Conservation (phyloP, 2,329 filamentous ascomycete species). For the Penicillium sp. region DNA sequence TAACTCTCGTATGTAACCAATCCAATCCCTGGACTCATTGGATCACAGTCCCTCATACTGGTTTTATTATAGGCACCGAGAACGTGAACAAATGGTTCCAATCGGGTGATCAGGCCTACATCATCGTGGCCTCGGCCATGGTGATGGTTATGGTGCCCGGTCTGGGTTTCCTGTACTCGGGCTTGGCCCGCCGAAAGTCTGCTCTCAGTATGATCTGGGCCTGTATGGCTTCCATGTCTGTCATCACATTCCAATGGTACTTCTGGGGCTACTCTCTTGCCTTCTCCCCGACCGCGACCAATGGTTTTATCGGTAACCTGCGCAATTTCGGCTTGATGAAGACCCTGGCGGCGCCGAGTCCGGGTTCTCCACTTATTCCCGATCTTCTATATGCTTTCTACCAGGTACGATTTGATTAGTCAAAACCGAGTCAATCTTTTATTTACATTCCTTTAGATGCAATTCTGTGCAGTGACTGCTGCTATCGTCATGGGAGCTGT, state of each 20-base stretch:
- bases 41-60: slow-evolving; percentile 12
- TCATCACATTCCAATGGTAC: slow-evolving; percentile 98
- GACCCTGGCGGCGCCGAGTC: slow-evolving; percentile 79
- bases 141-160: slow-evolving; percentile 96
- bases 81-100: slow-evolving; percentile 97
- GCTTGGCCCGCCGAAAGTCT: slow-evolving; percentile 95
- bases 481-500: slow-evolving; percentile 90
- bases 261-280: slow-evolving; percentile 98
- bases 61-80: slow-evolving; percentile 60
- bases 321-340: slow-evolving; percentile 86
- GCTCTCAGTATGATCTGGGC: slow-evolving; percentile 97
- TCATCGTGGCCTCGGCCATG: slow-evolving; percentile 86
- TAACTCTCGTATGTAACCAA: slow-evolving; percentile 67
- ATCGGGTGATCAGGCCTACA: slow-evolving; percentile 89
- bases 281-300: slow-evolving; percentile 78
- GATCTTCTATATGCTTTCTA: slow-evolving; percentile 94
- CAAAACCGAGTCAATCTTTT: not conserved
- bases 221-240: slow-evolving; percentile 87
- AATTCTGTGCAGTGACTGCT: slow-evolving; percentile 92
- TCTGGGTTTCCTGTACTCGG: slow-evolving; percentile 96
- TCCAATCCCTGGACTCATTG: not conserved
- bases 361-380: slow-evolving; percentile 83
- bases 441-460: slow-evolving; percentile 63
- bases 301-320: slow-evolving; percentile 89
- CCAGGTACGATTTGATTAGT: slow-evolving; percentile 57